Conservation (phyloP, 2,329 filamentous ascomycete genomes). For the Trichoderma sp. region DNA sequence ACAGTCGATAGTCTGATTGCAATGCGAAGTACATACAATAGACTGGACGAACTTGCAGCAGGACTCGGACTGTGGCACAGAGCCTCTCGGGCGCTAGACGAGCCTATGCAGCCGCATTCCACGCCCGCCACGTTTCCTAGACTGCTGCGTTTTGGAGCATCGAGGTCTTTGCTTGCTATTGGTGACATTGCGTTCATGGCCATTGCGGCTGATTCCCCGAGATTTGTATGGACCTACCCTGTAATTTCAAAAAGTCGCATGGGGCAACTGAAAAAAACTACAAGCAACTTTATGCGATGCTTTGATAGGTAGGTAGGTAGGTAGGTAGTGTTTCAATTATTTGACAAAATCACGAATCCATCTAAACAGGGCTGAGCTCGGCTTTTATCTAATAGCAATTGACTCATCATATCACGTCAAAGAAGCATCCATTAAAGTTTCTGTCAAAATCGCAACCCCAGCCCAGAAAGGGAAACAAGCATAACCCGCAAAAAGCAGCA, state of each 20-base stretch:
- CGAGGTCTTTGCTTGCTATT: neutral
- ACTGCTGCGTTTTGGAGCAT: neutral
- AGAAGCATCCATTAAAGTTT: neutral
- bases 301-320: neutral
- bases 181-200: neutral
- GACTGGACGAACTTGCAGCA: neutral
- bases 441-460: neutral
- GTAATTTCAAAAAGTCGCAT: neutral
- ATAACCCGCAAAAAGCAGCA: neutral
- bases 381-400: neutral
- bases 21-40: neutral
- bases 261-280: neutral
- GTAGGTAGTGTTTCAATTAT: neutral
- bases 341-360: neutral
- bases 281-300: neutral
- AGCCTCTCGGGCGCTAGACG: neutral
- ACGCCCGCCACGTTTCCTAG: neutral
- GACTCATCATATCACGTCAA: neutral
- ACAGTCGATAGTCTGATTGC: neutral
- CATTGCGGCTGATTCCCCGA: neutral
- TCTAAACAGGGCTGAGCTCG: neutral
- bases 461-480: neutral
- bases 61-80: neutral
- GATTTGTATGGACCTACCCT: neutral
- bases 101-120: neutral